Evolutionary conservation across 192 early-diverging fungal genomes (phyloP), one percentile per base, ranked within the genome.

Genomic region (Globomyces pollinis-pini): DNA sequence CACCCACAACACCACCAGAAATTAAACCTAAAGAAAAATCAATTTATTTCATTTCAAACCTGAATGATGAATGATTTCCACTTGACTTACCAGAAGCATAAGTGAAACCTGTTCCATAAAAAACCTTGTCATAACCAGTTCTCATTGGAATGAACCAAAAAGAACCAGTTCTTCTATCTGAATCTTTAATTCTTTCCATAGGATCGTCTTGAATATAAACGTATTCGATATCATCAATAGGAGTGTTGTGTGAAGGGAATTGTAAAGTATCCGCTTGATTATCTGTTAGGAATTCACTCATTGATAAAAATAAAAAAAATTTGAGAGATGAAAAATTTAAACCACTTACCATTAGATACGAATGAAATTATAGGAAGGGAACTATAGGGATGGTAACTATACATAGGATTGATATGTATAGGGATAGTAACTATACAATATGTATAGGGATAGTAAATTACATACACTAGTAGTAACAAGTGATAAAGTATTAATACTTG

Each of bases 61-160:
- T n/a, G n/a, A n/a, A n/a, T n/a, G n/a, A n/a, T n/a, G n/a, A n/a
- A n/a, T n/a, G n/a, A n/a, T n/a, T 49, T 18, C 12, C 53, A 38
- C 11, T 2, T 53, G 7, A 36, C 50, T 32, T 64, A 73, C 77
- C 79, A 28, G 60, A 43, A 4, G 80, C 43, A 54, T 83, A 83
- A 6, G 74, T 75, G 12, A 64, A 62, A 1, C 80, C 80, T 20
- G 71, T 73, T 2, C 76, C 76, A 51, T 83, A 83, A 24, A 70
- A 51, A 47, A 79, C 52, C 38, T 79, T 78, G 60, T 83, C 76
- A 39, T 53, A 71, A 45, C 60, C 59, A 7, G 74, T 81, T 33
- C 80, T 50, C 80, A 83, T 83, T 9, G 80, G 80, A 38, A 83
- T 42, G 13, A 77, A 77, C 12, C 74, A 75, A 56, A 79, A 74